Evolutionary conservation across 2,329 filamentous ascomycete species (phyloP), one percentile per base, ranked within the genome.

Genomic region (Talaromyces sp.): DNA sequence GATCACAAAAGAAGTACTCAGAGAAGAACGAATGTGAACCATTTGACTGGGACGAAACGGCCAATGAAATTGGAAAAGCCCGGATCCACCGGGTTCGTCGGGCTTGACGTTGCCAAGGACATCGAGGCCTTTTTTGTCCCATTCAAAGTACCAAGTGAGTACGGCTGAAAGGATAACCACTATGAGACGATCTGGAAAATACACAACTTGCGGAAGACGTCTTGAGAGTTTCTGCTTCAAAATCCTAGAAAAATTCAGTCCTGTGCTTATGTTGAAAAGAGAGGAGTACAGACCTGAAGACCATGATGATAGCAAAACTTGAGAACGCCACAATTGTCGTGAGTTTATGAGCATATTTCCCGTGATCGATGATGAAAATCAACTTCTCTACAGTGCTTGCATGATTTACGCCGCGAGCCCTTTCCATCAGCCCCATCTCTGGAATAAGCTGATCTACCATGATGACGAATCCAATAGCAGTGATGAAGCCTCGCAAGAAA

Each of bases 401-500:
- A 73, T 98, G 94, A 50, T 86, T 86, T 2, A 93, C 86, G n/a
- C 86, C 84, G 1, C 86, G 87, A 0, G 93, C 91, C 19, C 87
- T 78, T 1, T 84, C 80, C 43, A 83, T 84, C 25, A 99, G 83
- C 0, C 95, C 95, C 71, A 96, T 85, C 77, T 98, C 93, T 0
- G 94, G 93, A 62, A 97, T 91, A 52, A 97, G 81, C 78, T 99
- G 95, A 76, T 98, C 95, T 41, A 98, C 92, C 45, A 96, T 88
- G 74, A 99, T 98, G 69, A 98, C 93, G 64, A 97, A 91, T 58
- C 95, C 95, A 74, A 99, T 96, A 60, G 95, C 95, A 65, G 92
- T 97, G 78, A 99, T 97, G 80, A 99, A 99, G 0, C 95, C 95
- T 66, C 95, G 85, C 64, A 98, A 80, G 72, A 99, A 98, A 0